Percentiles rank a stretch among this genome's conserved stretches.
Conservation (phyloP, 768 basidiomycete species). For the Boletus tylopilopsis region DNA sequence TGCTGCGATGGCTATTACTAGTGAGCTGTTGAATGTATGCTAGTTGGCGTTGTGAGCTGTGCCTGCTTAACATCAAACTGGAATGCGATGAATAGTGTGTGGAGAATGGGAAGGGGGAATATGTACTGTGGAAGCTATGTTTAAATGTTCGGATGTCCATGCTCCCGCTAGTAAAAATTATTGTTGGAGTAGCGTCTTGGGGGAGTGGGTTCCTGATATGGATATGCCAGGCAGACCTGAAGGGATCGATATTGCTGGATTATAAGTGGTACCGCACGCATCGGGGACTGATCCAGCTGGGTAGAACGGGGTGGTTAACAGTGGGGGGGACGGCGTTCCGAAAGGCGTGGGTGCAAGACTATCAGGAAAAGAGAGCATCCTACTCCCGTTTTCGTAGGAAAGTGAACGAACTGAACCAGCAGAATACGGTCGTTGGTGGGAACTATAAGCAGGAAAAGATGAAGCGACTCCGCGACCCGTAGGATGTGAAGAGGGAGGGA, state of each 20-base stretch:
- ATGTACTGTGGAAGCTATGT: conserved; percentile 19
- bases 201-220: conserved; percentile 8
- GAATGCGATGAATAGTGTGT: conserved; percentile 7
- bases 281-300: conserved; percentile 15
- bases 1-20: conserved; percentile 13
- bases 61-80: conserved; percentile 12
- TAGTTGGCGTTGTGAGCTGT: conserved; percentile 7
- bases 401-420: conserved; percentile 17
- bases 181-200: conserved; percentile 7
- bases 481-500: conserved; percentile 10
- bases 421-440: conserved; percentile 18
- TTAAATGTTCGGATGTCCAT: conserved; percentile 3
- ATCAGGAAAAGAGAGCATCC: conserved; percentile 11
- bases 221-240: conserved; percentile 17
- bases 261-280: conserved; percentile 6
- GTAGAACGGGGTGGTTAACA: conserved; percentile 30
- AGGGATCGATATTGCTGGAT: conserved; percentile 6
- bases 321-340: conserved; percentile 23
- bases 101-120: conserved; percentile 2
- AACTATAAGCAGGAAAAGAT: conserved; percentile 7
- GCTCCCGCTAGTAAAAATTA: not conserved
- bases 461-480: conserved; percentile 5
- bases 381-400: conserved; percentile 10
- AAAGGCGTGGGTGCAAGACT: conserved; percentile 9
- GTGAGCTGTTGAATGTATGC: conserved; percentile 19